Conservation (phyloP, 2,329 filamentous ascomycete genomes). For the Ophiostoma triangulosporum region DNA sequence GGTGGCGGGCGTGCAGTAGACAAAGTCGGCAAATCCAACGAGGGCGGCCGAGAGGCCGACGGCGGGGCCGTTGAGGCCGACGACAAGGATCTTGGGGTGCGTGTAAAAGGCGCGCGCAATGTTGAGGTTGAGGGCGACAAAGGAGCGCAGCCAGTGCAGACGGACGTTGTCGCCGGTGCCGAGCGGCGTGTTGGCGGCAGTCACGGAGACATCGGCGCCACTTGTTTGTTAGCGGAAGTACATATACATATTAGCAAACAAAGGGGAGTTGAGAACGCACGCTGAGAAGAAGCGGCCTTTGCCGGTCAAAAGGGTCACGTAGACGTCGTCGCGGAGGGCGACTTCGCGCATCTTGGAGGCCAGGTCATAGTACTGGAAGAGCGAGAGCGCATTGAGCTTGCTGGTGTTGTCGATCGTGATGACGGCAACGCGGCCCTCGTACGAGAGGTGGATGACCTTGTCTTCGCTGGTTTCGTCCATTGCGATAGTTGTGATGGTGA, state of each 20-base stretch:
- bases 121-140: slow-evolving; percentile 80
- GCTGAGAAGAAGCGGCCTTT: slow-evolving; percentile 81
- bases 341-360: slow-evolving; percentile 62
- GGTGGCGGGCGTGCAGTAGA: slow-evolving; percentile 69
- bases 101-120: slow-evolving; percentile 81
- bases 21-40: slow-evolving; percentile 74
- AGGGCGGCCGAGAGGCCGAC: slow-evolving; percentile 80
- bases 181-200: slow-evolving; percentile 26
- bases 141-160: slow-evolving; percentile 49
- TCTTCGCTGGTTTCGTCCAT: slow-evolving; percentile 5
- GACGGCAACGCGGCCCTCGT: slow-evolving; percentile 58
- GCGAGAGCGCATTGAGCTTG: slow-evolving; percentile 75
- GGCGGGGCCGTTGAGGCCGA: slow-evolving; percentile 81
- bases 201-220: slow-evolving; percentile 66
- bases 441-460: slow-evolving; percentile 41
- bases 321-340: slow-evolving; percentile 65
- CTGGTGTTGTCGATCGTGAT: slow-evolving; percentile 74
- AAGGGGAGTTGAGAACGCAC: no score
- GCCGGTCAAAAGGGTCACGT: slow-evolving; percentile 71
- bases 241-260: no score
- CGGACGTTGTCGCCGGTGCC: slow-evolving; percentile 23
- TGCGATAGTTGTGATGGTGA: neutral
- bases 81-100: slow-evolving; percentile 86
- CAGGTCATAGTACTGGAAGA: slow-evolving; percentile 64
- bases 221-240: slow-evolving; percentile 31